A percentile compares a stretch with the other conserved stretches of the same genome.
Evolutionary conservation across 257 asterid genomes (phyloP).

Genomic region (Cinchona pubescens): DNA sequence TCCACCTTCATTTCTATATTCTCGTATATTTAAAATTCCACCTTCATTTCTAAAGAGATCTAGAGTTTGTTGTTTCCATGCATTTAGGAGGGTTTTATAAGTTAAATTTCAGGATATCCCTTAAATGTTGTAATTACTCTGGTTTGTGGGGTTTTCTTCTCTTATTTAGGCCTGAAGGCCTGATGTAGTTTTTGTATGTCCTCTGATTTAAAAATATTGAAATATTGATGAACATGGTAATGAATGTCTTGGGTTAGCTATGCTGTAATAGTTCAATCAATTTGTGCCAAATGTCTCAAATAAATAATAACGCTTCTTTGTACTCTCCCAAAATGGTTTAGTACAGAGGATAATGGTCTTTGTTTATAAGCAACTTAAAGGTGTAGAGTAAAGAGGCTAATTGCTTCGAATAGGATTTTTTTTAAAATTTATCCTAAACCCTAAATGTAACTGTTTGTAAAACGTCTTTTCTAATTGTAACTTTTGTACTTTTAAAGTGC

Average conservation of each 20-base stretch:
- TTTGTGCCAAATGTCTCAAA: too few species aligned
- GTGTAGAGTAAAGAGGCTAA: too few species aligned
- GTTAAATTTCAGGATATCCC: neutral
- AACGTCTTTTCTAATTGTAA: too few species aligned
- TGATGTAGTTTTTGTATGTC: neutral
- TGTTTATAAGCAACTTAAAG: neutral
- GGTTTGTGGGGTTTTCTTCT: neutral
- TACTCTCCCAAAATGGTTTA: neutral
- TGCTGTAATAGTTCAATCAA: too few species aligned
- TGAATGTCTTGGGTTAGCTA: neutral
- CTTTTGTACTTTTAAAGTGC: too few species aligned
- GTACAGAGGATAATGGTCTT: neutral
- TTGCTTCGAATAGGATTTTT: too few species aligned
- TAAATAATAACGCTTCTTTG: too few species aligned
- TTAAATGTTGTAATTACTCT: neutral
- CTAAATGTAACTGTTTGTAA: too few species aligned
- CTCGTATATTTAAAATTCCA: neutral
- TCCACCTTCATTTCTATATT: too few species aligned
- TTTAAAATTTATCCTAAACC: too few species aligned
- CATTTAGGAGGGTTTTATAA: neutral
- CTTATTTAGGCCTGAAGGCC: neutral
- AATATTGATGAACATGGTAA: too few species aligned
- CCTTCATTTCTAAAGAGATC: slow-evolving; percentile 10
- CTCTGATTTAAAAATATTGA: too few species aligned
- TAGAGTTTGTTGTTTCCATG: neutral